phyloP scores from a whole-genome alignment of 495 filamentous ascomycete genomes.

The Choiromyces venosus region DNA sequence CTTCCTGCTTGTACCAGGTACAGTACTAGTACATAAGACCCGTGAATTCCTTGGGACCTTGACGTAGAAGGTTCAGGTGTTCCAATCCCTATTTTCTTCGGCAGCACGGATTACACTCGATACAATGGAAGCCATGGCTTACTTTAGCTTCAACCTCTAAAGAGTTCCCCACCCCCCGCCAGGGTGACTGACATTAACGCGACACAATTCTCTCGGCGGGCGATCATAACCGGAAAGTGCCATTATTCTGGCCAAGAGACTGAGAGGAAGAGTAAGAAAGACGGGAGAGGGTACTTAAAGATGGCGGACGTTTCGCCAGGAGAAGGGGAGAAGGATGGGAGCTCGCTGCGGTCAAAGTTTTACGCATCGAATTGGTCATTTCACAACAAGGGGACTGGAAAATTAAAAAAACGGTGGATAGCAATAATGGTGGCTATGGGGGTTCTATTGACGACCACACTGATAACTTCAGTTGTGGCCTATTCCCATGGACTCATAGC shows the following conservation, averaged over 20 bases:
- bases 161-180: background rate
- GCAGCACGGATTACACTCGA: background rate
- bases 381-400: background rate
- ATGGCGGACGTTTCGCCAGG: background rate
- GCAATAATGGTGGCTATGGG: background rate
- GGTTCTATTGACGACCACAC: background rate
- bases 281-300: background rate
- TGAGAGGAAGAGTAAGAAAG: background rate
- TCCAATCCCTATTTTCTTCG: background rate
- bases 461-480: background rate
- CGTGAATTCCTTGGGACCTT: background rate
- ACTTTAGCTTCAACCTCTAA: background rate
- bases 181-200: background rate
- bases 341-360: background rate
- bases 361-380: background rate
- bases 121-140: background rate
- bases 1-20: background rate
- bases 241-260: background rate
- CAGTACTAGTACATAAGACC: background rate
- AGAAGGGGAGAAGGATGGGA: background rate
- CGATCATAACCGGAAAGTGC: background rate
- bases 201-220: background rate
- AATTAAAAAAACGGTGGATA: background rate
- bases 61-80: background rate
- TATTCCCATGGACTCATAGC: background rate